Percentiles rank a stretch among this genome's conserved stretches.
phyloP scores from a whole-genome alignment of 345 rosid species.

The Murraya paniculata region DNA sequence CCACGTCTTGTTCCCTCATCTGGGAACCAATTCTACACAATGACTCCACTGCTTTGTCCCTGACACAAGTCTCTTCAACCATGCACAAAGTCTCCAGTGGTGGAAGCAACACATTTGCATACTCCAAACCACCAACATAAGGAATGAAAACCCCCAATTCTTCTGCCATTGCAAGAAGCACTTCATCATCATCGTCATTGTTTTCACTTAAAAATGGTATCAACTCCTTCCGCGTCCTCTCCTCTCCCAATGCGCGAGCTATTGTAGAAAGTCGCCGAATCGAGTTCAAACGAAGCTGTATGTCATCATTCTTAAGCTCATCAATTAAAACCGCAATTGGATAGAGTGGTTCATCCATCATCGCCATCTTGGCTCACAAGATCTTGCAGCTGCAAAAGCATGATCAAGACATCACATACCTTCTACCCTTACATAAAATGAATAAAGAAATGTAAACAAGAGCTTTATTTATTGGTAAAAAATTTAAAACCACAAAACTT shows the following conservation, averaged over 20 bases:
- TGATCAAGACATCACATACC: background rate
- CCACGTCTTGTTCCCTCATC: conserved; percentile 69
- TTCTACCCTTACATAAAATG: background rate
- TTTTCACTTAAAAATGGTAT: conserved; percentile 74
- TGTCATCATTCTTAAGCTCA: conserved; percentile 78
- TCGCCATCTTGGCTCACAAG: conserved; percentile 41
- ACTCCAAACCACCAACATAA: conserved; percentile 70
- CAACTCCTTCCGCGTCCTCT: conserved; percentile 70
- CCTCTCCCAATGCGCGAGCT: conserved; percentile 81
- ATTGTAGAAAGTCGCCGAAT: conserved; percentile 65
- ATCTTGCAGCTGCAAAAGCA: conserved; percentile 13
- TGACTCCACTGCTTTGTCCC: conserved; percentile 73
- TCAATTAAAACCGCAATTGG: conserved; percentile 78
- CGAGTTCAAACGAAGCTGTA: conserved; percentile 71
- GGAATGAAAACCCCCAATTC: conserved; percentile 80
- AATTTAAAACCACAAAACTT: background rate
- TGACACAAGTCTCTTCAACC: conserved; percentile 76
- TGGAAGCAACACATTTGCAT: conserved; percentile 59
- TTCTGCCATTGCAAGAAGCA: conserved; percentile 76
- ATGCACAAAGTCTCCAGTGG: conserved; percentile 66
- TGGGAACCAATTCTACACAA: conserved; percentile 68
- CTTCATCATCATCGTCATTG: conserved; percentile 81
- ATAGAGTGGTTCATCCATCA: conserved; percentile 69
- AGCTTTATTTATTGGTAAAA: background rate
- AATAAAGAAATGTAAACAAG: background rate